Conservation (phyloP, 768 basidiomycete genomes). For the Trichaptum fuscoviolaceum region DNA sequence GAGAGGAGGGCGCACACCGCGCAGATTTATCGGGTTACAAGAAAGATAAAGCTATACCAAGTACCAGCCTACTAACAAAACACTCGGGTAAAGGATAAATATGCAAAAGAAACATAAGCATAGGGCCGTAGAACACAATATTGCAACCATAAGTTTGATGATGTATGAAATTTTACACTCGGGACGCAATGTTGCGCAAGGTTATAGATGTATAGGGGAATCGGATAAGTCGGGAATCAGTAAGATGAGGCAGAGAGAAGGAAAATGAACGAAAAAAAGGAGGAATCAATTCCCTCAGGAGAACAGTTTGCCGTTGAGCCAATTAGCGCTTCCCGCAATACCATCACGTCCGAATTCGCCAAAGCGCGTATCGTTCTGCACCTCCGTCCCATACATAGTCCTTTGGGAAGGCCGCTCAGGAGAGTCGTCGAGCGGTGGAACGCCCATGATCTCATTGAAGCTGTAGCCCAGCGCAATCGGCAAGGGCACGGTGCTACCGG, state of each 20-base stretch:
- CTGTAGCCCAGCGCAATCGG: conserved; percentile 32
- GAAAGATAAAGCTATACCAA: background rate
- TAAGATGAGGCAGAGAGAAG: conserved; percentile 9
- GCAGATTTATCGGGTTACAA: background rate
- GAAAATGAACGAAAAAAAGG: conserved; percentile 10
- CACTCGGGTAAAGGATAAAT: background rate
- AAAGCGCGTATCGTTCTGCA: conserved; percentile 78
- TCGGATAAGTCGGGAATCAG: conserved; percentile 4
- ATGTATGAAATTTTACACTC: background rate
- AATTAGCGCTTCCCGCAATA: conserved; percentile 56
- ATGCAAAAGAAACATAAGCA: background rate
- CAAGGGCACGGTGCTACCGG: conserved; percentile 28
- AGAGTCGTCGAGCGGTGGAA: conserved; percentile 31
- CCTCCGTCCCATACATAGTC: conserved; percentile 82
- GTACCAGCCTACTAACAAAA: background rate
- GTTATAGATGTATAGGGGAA: background rate
- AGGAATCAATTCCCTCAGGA: conserved; percentile 15
- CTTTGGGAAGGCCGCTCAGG: conserved; percentile 47
- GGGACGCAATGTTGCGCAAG: background rate
- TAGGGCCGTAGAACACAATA: too few species aligned
- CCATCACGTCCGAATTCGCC: conserved; percentile 81
- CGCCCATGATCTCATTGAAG: background rate
- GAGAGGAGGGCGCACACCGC: background rate
- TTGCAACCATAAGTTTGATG: background rate
- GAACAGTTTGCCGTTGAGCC: conserved; percentile 47